Evolutionary conservation across 768 basidiomycete genomes (phyloP).

Genomic region (Exsudoporus frostii): DNA sequence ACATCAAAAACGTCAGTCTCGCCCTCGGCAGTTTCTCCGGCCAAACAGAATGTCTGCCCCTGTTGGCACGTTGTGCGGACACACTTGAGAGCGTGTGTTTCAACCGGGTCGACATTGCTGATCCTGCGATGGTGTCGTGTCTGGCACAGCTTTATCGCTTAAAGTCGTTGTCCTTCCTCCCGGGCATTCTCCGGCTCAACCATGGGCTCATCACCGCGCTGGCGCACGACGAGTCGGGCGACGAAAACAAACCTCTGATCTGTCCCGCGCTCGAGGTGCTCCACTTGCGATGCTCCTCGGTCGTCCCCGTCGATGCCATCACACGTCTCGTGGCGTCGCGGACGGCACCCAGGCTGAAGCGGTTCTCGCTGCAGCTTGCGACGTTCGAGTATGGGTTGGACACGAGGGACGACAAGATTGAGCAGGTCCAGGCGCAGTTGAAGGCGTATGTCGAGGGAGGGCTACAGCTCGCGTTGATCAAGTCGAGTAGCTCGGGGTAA

Average conservation of each 20-base stretch:
- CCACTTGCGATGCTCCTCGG: slow-evolving; percentile 25
- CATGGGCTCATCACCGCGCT: slow-evolving; percentile 29
- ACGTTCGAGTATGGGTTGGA: slow-evolving; percentile 30
- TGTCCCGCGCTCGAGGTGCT: slow-evolving; percentile 27
- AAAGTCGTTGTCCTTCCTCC: slow-evolving; percentile 20
- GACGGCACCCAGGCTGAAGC: slow-evolving; percentile 9
- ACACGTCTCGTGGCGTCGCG: slow-evolving; percentile 26
- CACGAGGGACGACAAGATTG: slow-evolving; percentile 27
- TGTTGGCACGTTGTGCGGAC: slow-evolving; percentile 24
- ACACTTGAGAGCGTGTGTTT: slow-evolving; percentile 29
- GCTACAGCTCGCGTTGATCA: slow-evolving; percentile 22
- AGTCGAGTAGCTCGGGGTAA: slow-evolving; percentile 17
- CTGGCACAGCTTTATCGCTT: slow-evolving; percentile 18
- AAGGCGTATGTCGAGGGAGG: slow-evolving; percentile 20
- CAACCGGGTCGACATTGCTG: slow-evolving; percentile 22
- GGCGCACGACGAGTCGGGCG: neutral
- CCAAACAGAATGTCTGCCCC: slow-evolving; percentile 28
- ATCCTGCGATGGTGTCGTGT: slow-evolving; percentile 18
- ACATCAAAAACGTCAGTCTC: slow-evolving; percentile 29
- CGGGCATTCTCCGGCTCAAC: slow-evolving; percentile 31
- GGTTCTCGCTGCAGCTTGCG: slow-evolving; percentile 26
- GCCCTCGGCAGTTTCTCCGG: slow-evolving; percentile 24
- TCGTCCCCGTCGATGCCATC: slow-evolving; percentile 23
- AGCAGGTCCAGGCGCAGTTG: slow-evolving; percentile 12
- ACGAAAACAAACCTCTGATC: neutral